Percentiles rank a stretch among this genome's conserved stretches.
These are phyloP conservation scores for Triglochin maritima DNA, from an alignment of 106 monocot species.

Conservation along the genomic window DNA sequence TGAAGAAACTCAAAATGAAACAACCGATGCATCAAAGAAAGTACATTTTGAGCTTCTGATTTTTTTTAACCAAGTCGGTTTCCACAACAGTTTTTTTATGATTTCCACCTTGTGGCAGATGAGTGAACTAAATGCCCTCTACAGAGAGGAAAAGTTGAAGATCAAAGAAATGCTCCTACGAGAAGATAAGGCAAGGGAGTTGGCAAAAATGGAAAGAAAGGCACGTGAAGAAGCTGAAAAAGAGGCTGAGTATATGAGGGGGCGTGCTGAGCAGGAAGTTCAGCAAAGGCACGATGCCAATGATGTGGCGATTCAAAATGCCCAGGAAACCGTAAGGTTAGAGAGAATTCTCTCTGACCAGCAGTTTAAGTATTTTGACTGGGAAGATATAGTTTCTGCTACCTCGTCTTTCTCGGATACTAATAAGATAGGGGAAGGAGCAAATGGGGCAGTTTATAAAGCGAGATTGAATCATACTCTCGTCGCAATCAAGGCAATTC, in stretches of 20 bases:
- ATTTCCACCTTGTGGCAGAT: slow-evolving; percentile 14
- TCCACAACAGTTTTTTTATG: neutral
- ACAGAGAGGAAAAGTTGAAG: slow-evolving; percentile 32
- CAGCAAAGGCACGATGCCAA: slow-evolving; percentile 21
- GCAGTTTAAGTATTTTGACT: slow-evolving; percentile 47
- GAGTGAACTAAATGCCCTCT: slow-evolving; percentile 26
- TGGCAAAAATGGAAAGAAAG: slow-evolving; percentile 33
- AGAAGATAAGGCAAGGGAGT: slow-evolving; percentile 27
- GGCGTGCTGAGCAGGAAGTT: slow-evolving; percentile 33
- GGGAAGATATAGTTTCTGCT: slow-evolving; percentile 65
- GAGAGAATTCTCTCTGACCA: slow-evolving; percentile 15
- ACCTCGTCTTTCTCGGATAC: slow-evolving; percentile 54
- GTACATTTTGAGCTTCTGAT: neutral
- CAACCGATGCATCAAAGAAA: slow-evolving; percentile 1
- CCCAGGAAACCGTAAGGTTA: slow-evolving; percentile 25
- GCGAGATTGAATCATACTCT: slow-evolving; percentile 52
- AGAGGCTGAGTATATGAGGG: slow-evolving; percentile 31
- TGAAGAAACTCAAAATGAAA: slow-evolving; percentile 10
- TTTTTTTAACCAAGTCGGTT: neutral
- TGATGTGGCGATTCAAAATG: slow-evolving; percentile 19
- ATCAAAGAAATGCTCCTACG: slow-evolving; percentile 26
- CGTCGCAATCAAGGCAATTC: slow-evolving; percentile 72
- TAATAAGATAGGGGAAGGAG: slow-evolving; percentile 50
- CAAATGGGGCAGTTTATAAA: slow-evolving; percentile 78
- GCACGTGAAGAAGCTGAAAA: slow-evolving; percentile 31